A percentile compares a stretch with the other conserved stretches of the same genome.
Conservation (phyloP, 768 basidiomycete species). For the Russula emetica region DNA sequence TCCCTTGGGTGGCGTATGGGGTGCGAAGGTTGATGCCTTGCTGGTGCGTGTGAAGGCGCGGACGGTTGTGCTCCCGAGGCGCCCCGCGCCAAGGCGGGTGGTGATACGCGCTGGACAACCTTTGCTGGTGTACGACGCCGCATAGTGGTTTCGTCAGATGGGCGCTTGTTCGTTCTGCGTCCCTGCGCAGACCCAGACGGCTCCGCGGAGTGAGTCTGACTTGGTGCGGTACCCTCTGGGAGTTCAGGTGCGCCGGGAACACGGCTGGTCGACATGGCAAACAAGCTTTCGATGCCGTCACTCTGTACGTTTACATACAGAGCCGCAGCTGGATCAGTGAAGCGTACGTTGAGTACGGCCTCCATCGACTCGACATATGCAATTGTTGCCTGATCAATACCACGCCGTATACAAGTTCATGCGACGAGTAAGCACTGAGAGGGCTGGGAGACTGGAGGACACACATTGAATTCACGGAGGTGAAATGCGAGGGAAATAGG, state of each 20-base stretch:
- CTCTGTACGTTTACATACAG: conserved; percentile 74
- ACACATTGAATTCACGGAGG: conserved; percentile 77
- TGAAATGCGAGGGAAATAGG: conserved; percentile 75
- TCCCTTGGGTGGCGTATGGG: background rate
- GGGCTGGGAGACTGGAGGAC: conserved; percentile 25
- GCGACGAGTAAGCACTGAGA: conserved; percentile 2
- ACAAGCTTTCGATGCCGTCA: conserved; percentile 60
- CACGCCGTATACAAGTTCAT: background rate
- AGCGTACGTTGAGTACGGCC: conserved; percentile 61
- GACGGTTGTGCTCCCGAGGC: conserved; percentile 29
- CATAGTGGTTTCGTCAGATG: conserved; percentile 9
- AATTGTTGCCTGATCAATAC: conserved; percentile 59
- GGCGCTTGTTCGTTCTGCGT: conserved; percentile 17
- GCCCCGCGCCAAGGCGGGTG: conserved; percentile 7
- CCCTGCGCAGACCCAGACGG: conserved; percentile 11
- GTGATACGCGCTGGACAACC: conserved; percentile 26
- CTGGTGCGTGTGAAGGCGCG: background rate
- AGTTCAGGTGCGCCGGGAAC: conserved; percentile 37
- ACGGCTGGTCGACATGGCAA: conserved; percentile 76
- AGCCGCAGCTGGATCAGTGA: conserved; percentile 69
- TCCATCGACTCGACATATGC: conserved; percentile 71
- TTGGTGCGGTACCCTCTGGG: conserved; percentile 1
- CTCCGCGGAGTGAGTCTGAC: conserved; percentile 13
- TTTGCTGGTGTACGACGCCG: conserved; percentile 19
- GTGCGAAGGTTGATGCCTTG: background rate